Evolutionary conservation across 352 stramenopile genomes (phyloP).

Genomic region (Labyrinthula sp.): DNA sequence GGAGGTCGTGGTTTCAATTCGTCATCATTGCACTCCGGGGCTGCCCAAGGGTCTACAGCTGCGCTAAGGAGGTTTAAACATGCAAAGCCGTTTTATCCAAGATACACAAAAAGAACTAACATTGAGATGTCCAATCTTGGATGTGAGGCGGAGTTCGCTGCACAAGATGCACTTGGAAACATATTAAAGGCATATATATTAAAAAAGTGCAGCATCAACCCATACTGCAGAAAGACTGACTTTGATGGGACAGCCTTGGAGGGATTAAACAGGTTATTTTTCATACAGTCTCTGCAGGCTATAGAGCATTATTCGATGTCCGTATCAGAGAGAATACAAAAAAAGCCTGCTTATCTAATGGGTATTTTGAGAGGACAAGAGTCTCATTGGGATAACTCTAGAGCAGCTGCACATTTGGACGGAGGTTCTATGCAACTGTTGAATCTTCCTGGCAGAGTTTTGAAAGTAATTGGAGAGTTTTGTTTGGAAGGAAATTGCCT

Average conservation of each 20-base stretch:
- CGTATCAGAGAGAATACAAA: slow-evolving; percentile 16
- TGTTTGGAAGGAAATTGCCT: slow-evolving; percentile 21
- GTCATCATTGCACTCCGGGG: no score
- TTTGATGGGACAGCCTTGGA: slow-evolving; percentile 22
- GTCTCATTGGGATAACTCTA: slow-evolving; percentile 24
- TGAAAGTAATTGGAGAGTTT: slow-evolving; percentile 21
- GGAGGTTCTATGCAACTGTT: slow-evolving; percentile 21
- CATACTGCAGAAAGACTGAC: slow-evolving; percentile 16
- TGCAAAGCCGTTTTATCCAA: no score
- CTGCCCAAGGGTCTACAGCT: no score
- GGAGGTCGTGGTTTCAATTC: no score
- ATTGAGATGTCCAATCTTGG: no score
- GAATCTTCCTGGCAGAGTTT: slow-evolving; percentile 5
- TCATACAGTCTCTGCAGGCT: slow-evolving; percentile 26
- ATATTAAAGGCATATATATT: slow-evolving; percentile 23
- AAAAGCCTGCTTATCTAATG: slow-evolving; percentile 24
- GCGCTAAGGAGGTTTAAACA: no score
- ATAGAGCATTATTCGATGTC: slow-evolving; percentile 26
- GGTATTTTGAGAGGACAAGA: slow-evolving; percentile 21
- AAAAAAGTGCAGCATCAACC: slow-evolving; percentile 10
- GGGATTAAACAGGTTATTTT: slow-evolving; percentile 19
- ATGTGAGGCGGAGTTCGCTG: no score
- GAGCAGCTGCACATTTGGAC: slow-evolving; percentile 15
- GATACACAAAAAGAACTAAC: no score
- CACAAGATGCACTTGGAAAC: no score